Evolutionary conservation across 345 rosid species (phyloP).

Genomic region (Populus ilicifolia): DNA sequence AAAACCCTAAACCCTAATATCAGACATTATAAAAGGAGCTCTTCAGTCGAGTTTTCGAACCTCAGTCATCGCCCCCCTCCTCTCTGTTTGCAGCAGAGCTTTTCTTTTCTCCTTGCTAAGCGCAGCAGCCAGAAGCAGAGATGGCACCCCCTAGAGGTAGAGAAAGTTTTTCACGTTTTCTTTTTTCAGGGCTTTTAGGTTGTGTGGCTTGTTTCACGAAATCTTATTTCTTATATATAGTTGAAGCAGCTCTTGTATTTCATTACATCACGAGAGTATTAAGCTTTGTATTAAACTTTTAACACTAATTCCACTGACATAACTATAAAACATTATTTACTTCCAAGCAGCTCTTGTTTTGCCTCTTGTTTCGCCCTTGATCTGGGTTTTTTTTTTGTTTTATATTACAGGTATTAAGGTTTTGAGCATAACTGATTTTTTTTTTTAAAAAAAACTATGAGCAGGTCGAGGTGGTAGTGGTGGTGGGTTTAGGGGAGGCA

Average conservation of each 20-base stretch:
- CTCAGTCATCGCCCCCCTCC: background rate
- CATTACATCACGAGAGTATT: background rate
- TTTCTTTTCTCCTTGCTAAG: background rate
- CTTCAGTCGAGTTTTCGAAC: background rate
- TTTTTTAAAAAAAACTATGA: background rate
- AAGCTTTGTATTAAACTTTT: background rate
- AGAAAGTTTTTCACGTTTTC: background rate
- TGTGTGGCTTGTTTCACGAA: background rate
- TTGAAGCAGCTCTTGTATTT: background rate
- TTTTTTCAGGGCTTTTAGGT: background rate
- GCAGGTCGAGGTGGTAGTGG: slow-evolving; percentile 15
- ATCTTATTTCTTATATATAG: no score
- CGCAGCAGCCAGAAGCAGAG: background rate
- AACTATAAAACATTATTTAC: background rate
- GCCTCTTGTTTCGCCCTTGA: background rate
- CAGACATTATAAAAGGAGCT: background rate
- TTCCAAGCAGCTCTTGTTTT: background rate
- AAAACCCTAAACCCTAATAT: slow-evolving; percentile 15
- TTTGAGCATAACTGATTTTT: background rate
- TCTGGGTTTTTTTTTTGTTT: background rate
- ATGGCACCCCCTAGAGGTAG: slow-evolving; percentile 27
- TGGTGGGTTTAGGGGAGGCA: slow-evolving; percentile 31
- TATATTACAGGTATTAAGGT: background rate
- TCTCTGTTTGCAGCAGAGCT: background rate
- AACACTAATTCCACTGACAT: background rate